Base-by-base conservation (phyloP, 805 yeast genomes). In the Hanseniaspora occidentalis region DNA sequence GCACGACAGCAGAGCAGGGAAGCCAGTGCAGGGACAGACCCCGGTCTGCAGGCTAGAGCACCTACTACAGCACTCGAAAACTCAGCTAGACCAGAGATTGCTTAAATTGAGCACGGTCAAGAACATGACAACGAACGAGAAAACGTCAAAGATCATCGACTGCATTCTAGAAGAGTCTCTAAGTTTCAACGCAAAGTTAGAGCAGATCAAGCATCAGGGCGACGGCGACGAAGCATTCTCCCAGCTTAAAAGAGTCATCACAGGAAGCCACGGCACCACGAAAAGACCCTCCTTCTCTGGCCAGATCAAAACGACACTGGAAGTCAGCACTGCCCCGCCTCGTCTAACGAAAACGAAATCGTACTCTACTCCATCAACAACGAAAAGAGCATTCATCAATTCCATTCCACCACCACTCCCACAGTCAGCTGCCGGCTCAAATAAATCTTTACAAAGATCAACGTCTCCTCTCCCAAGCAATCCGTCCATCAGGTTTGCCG, bases 181-280 rank as follows among this genome's bases (percentile, higher is more conserved):
- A 18, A 39, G 44, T 9, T 51, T 52, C 36, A 47, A 56, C 3
- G 40, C 42, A 24, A 48, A 50, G 20, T 41, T 57, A 7, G 57
- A 56, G 33, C 45, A 45, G 16, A 43, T 51, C 35, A 43, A 48
- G n/a, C 45, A 45, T 19, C 40, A 41, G 20, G 38, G 45, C 24
- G 34, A 41, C 13, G 47, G 44, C 16, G 40, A 39, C 11, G 48
- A 49, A 11, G 34, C 48, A 3, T 48, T 53, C 29, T 43, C 42
- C 4, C 46, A 50, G 14, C 31, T 58, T 36, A 55, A 50, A 42
- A 49, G 46, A 18, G 50, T 51, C 1, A 41, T 58, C 16, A 54
- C 59, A 1, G 61, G 61, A n/a, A n/a, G n/a, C n/a, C n/a, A n/a
- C n/a, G n/a, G n/a, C n/a, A n/a, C n/a, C n/a, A n/a, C n/a, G n/a